phyloP scores from a whole-genome alignment of 75 land plant species.

The Cupressus sempervirens region DNA sequence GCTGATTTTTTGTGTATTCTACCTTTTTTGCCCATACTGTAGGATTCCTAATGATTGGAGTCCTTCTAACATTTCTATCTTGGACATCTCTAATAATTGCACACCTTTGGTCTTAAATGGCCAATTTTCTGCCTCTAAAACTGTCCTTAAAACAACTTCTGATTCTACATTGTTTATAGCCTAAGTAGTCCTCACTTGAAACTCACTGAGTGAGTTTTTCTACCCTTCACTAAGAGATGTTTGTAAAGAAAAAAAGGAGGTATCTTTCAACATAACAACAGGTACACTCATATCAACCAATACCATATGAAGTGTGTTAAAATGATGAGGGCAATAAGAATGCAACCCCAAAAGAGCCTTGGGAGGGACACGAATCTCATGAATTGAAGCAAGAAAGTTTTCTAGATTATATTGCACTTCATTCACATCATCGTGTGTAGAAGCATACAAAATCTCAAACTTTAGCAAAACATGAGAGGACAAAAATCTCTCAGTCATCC shows the following conservation, averaged over 20 bases:
- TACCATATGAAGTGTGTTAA: slow-evolving; percentile 76
- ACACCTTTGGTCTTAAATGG: not conserved
- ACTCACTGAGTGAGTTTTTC: not conserved
- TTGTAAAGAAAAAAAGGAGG: slow-evolving; percentile 7
- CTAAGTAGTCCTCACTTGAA: not conserved
- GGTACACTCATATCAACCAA: slow-evolving; percentile 67
- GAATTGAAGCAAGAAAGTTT: slow-evolving; percentile 44
- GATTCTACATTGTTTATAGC: too few relatives aligned
- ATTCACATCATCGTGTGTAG: slow-evolving; percentile 32
- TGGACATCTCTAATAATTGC: slow-evolving; percentile 19
- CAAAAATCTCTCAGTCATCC: slow-evolving; percentile 36
- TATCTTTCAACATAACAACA: slow-evolving; percentile 46
- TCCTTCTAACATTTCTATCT: slow-evolving; percentile 26
- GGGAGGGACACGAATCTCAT: slow-evolving; percentile 76
- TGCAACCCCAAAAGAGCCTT: slow-evolving; percentile 70
- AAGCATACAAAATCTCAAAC: slow-evolving; percentile 75
- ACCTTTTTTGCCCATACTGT: too few relatives aligned
- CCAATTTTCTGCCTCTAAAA: not conserved
- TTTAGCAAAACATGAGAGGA: slow-evolving; percentile 49
- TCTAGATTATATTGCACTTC: slow-evolving; percentile 34
- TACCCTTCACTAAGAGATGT: slow-evolving; percentile 32
- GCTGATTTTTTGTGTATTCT: too few relatives aligned
- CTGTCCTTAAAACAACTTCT: too few relatives aligned
- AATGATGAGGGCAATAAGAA: slow-evolving; percentile 77
- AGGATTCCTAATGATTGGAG: slow-evolving; percentile 46